Percentiles rank a stretch among this genome's conserved stretches.
Conservation (phyloP, 2,329 filamentous ascomycete genomes). For the Colletotrichum kahawae region DNA sequence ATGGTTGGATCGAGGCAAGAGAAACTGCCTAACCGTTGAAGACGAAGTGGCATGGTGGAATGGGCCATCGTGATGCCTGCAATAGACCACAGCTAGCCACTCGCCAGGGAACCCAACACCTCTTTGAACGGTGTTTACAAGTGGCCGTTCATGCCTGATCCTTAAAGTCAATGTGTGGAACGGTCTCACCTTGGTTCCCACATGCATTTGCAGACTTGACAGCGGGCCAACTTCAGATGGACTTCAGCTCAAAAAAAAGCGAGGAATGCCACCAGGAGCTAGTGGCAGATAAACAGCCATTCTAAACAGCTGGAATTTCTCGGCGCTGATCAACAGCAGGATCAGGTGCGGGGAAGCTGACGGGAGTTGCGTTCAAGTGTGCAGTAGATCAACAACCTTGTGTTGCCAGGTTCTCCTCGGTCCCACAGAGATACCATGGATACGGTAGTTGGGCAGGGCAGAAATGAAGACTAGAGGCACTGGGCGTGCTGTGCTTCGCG, state of each 20-base stretch:
- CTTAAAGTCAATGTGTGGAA: neutral
- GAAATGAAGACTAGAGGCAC: neutral
- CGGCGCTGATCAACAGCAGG: neutral
- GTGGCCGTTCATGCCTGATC: neutral
- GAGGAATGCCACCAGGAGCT: neutral
- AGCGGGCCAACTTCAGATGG: neutral
- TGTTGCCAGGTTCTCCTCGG: neutral
- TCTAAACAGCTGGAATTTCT: neutral
- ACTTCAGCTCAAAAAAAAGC: neutral
- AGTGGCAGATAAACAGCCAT: neutral
- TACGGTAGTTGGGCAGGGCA: neutral
- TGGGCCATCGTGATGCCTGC: neutral
- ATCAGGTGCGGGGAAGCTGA: neutral
- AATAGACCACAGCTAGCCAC: neutral
- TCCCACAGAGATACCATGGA: neutral
- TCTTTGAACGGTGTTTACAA: neutral
- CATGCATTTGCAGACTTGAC: neutral
- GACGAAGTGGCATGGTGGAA: neutral
- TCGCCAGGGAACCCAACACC: neutral
- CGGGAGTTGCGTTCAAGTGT: neutral
- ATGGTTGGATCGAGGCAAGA: neutral
- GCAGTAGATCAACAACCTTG: neutral
- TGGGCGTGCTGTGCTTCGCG: neutral
- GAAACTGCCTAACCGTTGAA: neutral
- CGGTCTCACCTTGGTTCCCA: neutral